Conservation (phyloP, 2,329 filamentous ascomycete species). For the Sporothrix pallida region DNA sequence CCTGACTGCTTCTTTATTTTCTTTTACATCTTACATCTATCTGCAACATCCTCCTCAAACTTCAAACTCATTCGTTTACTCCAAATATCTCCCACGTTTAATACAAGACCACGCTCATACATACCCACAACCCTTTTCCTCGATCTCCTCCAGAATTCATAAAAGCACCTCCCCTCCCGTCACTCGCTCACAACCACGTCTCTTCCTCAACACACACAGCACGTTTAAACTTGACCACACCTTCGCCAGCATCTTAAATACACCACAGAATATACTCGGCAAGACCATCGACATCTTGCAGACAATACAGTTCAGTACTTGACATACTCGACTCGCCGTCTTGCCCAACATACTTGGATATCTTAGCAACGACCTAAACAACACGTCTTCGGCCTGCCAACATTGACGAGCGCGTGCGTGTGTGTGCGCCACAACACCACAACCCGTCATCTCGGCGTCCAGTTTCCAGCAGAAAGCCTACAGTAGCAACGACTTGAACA, state of each 20-base stretch:
- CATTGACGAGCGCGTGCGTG: neutral
- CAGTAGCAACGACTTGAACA: neutral
- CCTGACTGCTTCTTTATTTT: neutral
- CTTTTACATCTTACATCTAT: neutral
- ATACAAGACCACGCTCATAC: neutral
- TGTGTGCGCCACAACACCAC: slow-evolving; percentile 27
- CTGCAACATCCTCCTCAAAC: slow-evolving; percentile 9
- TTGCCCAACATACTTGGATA: neutral
- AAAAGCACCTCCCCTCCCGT: slow-evolving; percentile 9
- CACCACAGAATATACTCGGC: neutral
- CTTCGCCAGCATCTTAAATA: neutral
- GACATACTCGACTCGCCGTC: neutral
- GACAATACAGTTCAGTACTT: neutral
- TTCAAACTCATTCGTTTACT: neutral
- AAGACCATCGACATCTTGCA: neutral
- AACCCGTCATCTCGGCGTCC: neutral
- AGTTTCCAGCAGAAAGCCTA: neutral
- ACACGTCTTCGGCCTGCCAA: neutral
- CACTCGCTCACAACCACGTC: neutral
- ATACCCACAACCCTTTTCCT: neutral
- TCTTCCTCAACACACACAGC: neutral
- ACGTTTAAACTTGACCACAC: neutral
- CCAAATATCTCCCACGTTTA: neutral
- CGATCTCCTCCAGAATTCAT: neutral
- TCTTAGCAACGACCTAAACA: neutral